Percentiles rank a stretch among this genome's conserved stretches.
Evolutionary conservation across 1,284 basidiomycete species (phyloP).

Genomic region (Pyrrhoderma noxium): DNA sequence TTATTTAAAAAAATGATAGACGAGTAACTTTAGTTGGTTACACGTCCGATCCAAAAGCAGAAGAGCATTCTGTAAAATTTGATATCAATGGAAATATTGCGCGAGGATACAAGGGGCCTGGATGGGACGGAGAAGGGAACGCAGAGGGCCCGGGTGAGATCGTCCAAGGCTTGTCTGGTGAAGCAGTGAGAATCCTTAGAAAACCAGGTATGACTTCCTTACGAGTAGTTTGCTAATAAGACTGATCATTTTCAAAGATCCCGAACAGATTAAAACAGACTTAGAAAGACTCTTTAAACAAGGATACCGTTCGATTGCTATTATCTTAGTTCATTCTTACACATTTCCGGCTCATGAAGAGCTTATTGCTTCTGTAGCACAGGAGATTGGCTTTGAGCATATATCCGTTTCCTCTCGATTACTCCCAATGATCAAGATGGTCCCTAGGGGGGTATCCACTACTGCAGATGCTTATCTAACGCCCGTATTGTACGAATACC

Average conservation of each 20-base stretch:
- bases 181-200: constrained; percentile 83
- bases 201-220: constrained; percentile 48
- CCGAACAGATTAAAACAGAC: constrained; percentile 44
- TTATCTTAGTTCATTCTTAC: constrained; percentile 89
- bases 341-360: constrained; percentile 82
- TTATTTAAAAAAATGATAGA: constrained; percentile 7
- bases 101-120: constrained; percentile 66
- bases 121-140: constrained; percentile 57
- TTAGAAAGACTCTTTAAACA: constrained; percentile 63
- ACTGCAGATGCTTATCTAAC: constrained; percentile 97
- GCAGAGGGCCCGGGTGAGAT: constrained; percentile 75
- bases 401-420: constrained; percentile 85
- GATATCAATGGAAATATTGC: constrained; percentile 59
- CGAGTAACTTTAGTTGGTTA: constrained; percentile 92
- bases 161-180: constrained; percentile 81
- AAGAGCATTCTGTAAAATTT: constrained; percentile 71
- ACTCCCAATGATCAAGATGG: constrained; percentile 93
- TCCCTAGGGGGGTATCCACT: constrained; percentile 85
- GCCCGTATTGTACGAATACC: constrained; percentile 78
- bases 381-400: constrained; percentile 76
- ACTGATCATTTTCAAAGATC: constrained; percentile 34
- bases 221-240: too few relatives aligned
- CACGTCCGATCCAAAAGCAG: constrained; percentile 79
- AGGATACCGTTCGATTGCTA: constrained; percentile 79
- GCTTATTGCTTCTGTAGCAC: constrained; percentile 66